Evolutionary conservation across 208 protist genomes (phyloP).

Genomic region (Trypanosomatidae sp.): DNA sequence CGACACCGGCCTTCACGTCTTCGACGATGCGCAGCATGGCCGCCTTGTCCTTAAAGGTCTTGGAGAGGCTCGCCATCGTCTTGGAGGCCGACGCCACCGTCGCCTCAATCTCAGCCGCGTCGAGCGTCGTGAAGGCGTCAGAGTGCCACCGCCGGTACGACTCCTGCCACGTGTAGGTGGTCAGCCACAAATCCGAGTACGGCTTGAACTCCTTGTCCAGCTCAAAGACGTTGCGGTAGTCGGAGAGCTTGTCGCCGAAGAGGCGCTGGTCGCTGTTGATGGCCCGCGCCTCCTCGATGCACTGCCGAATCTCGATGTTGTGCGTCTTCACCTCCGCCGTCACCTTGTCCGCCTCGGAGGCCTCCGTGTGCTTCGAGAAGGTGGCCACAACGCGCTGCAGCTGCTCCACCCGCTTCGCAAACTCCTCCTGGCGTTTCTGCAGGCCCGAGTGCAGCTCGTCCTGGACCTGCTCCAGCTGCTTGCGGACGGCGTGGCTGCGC

Average conservation of each 20-base stretch:
- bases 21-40: slow-evolving; percentile 90
- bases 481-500: slow-evolving; percentile 66
- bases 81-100: slow-evolving; percentile 80
- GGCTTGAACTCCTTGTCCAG: slow-evolving; percentile 97
- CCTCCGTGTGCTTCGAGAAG: slow-evolving; percentile 94
- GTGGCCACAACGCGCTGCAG: slow-evolving; percentile 91
- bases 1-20: slow-evolving; percentile 84
- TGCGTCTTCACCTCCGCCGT: slow-evolving; percentile 95
- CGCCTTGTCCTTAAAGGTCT: slow-evolving; percentile 93
- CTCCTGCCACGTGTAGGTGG: slow-evolving; percentile 94
- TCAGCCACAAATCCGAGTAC: slow-evolving; percentile 96
- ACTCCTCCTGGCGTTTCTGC: slow-evolving; percentile 93
- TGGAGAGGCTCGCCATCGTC: slow-evolving; percentile 88
- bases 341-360: slow-evolving; percentile 91
- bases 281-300: slow-evolving; percentile 86
- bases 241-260: slow-evolving; percentile 94
- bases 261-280: slow-evolving; percentile 96
- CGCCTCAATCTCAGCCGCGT: slow-evolving; percentile 93
- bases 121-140: slow-evolving; percentile 92
- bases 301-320: slow-evolving; percentile 93
- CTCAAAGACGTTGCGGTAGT: slow-evolving; percentile 95
- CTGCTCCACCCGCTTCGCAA: slow-evolving; percentile 92
- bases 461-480: slow-evolving; percentile 90
- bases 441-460: slow-evolving; percentile 92
- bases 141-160: slow-evolving; percentile 93